Evolutionary conservation across 2,329 filamentous ascomycete genomes (phyloP).

Genomic region (Epichloe sp.): DNA sequence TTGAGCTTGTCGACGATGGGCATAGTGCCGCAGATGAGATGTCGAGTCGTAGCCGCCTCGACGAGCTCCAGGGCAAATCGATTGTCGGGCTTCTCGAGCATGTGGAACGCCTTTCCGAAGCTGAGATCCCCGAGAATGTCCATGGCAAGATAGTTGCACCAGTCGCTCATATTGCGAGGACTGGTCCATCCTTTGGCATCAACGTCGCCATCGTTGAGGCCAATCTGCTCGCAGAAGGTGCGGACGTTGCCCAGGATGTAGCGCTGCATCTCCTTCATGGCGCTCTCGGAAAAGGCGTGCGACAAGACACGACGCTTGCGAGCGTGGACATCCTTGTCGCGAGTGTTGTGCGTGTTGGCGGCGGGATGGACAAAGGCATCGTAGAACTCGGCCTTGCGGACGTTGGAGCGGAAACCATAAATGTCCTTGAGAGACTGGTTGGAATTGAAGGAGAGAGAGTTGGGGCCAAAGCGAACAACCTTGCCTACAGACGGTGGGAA

Average conservation of each 20-base stretch:
- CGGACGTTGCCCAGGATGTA: slow-evolving; percentile 53
- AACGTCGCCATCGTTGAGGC: slow-evolving; percentile 23
- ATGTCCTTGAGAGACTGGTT: slow-evolving; percentile 53
- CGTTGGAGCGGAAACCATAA: slow-evolving; percentile 50
- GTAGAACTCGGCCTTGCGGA: slow-evolving; percentile 60
- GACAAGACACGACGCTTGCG: slow-evolving; percentile 58
- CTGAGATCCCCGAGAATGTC: slow-evolving; percentile 48
- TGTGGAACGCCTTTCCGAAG: slow-evolving; percentile 49
- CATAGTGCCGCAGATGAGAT: slow-evolving; percentile 61
- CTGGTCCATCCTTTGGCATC: slow-evolving; percentile 43
- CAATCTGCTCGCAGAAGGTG: slow-evolving; percentile 50
- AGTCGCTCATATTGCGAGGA: slow-evolving; percentile 49
- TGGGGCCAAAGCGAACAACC: slow-evolving; percentile 68
- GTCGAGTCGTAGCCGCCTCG: slow-evolving; percentile 52
- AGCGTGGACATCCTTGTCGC: slow-evolving; percentile 55
- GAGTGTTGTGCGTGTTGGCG: slow-evolving; percentile 60
- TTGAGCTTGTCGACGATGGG: slow-evolving; percentile 52
- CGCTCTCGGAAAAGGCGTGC: slow-evolving; percentile 56
- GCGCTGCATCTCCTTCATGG: slow-evolving; percentile 54
- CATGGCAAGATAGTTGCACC: slow-evolving; percentile 50
- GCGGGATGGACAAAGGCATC: slow-evolving; percentile 58
- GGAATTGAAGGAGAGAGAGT: slow-evolving; percentile 66
- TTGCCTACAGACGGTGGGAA: slow-evolving; percentile 27
- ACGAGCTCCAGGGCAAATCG: slow-evolving; percentile 55
- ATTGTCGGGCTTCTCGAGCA: slow-evolving; percentile 46